Base-by-base conservation (phyloP, 306 rosid species). In the Cicer bijugum region DNA sequence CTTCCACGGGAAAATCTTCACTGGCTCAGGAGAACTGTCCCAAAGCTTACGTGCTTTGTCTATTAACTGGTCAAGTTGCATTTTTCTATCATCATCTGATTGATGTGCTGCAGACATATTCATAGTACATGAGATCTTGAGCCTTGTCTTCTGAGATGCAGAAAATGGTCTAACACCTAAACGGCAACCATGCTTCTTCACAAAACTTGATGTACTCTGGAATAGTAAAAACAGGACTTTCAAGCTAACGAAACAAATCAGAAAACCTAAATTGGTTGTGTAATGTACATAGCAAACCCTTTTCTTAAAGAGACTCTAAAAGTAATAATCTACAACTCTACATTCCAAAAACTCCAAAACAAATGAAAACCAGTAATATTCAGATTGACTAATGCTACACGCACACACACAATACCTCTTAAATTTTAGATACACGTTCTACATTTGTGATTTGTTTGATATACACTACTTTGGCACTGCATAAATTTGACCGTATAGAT, bases 1-100 rank as follows among this genome's bases (percentile, higher is more conserved):
- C 65, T 33, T 84, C 97, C 97, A 91, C 0, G 99, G 96, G 78
- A 94, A 94, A 42, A 63, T 82, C 86, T 89, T 89, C 81, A 91
- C 96, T 0, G 95, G 92, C 72, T 90, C 86, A 2, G 96, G 99
- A 50, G 88, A 86, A 80, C 74, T 80, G 37, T 87, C 96, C 99
- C 99, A 94, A 72, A 91, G 74, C 47, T 68, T 85, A 69, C 28
- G 83, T 4, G 83, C 88, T 81, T 76, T 88, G 69, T 74, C 52
- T 69, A 81, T 71, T 39, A 86, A 38, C 12, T 75, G 84, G 65
- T 86, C 78, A 56, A 86, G 62, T 40, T 81, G 86, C 6, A 83
- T 57, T 73, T 80, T 82, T 75, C 82, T 59, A 8, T 84, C 71
- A 65, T 88, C 87, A 35, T 87, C 88, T 1, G 95, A 87, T 47